Base-by-base conservation (phyloP, 1,284 basidiomycete species). In the Ceratobasidium theobromae region DNA sequence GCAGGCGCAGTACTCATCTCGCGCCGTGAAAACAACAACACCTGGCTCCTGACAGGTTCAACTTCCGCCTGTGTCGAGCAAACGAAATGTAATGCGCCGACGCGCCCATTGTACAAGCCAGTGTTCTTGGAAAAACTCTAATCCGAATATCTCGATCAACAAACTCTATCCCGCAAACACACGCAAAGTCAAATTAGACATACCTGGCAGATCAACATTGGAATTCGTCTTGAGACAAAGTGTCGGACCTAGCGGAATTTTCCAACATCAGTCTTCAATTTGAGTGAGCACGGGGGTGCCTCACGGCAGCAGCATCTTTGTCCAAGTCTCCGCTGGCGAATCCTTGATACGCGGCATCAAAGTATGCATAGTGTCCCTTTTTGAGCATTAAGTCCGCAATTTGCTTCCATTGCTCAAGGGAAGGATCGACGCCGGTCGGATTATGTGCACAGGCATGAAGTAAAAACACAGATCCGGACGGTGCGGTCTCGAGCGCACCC, bases 51-150 rank as follows among this genome's bases (percentile, higher is more conserved):
- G 66, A 93, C 83, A 30, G 89, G 81, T 46, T 81, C 80, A n/a
- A 87, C 87, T 16, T 87, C 82, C 51, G 91, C 88, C 74, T 78
- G 77, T 70, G 78, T 79, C 45, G 80, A 75, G 2, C 84, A 79
- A 38, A 95, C 83, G 55, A 95, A 75, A 76, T 94, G 91, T 72
- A 97, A 79, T 33, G 90, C 91, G 25, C 94, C 93, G 65, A 93
- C 84, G 32, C 94, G 89, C 77, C 95, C 91, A 54, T 93, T 90
- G 75, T 98, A 98, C 75, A 98, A 75, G 5, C 95, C 95, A 9
- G 94, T 93, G 73, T 97, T 97, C 84, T 98, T 97, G 38, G 95
- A 93, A 77, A 95, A 97, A 75, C 89, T 93, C 89, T 96, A n/a
- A 54, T 41, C 46, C 23, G 21, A 43, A 48, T 46, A 38, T 16